A percentile compares a stretch with the other conserved stretches of the same genome.
Evolutionary conservation across 345 rosid species (phyloP).

Genomic region (Limnanthes douglasii): DNA sequence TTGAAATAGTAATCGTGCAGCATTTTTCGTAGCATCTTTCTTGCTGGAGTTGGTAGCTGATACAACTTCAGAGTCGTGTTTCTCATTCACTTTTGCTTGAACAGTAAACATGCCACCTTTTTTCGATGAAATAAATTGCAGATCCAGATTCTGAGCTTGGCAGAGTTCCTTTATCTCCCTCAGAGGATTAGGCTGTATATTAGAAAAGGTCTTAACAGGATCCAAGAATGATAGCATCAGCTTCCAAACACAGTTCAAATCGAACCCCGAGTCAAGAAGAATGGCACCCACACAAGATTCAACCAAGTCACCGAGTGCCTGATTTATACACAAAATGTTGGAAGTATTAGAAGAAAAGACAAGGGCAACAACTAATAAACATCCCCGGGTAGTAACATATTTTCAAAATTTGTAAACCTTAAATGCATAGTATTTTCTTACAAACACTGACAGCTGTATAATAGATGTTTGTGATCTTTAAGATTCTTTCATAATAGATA

Average conservation of each 20-base stretch:
- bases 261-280: constrained; percentile 65
- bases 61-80: constrained; percentile 18
- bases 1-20: constrained; percentile 28
- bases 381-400: too few species aligned
- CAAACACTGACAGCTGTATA: constrained; percentile 3
- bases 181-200: constrained; percentile 45
- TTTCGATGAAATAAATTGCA: constrained; percentile 15
- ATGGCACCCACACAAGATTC: constrained; percentile 81
- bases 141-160: constrained; percentile 40
- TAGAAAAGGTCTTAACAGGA: constrained; percentile 44
- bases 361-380: too few species aligned
- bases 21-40: constrained; percentile 41
- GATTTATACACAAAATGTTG: constrained; percentile 11
- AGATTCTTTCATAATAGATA: not conserved
- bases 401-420: too few species aligned
- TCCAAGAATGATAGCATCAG: constrained; percentile 53
- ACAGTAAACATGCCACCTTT: constrained; percentile 26
- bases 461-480: constrained; percentile 3
- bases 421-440: too few species aligned
- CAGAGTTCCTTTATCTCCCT: constrained; percentile 62
- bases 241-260: constrained; percentile 56
- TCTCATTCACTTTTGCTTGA: constrained; percentile 29
- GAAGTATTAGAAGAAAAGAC: too few species aligned
- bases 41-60: constrained; percentile 37
- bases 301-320: constrained; percentile 88